These are phyloP conservation scores for Papiliotrema flavescens DNA, from an alignment of 1,284 basidiomycete species.

Conservation along the genomic window DNA sequence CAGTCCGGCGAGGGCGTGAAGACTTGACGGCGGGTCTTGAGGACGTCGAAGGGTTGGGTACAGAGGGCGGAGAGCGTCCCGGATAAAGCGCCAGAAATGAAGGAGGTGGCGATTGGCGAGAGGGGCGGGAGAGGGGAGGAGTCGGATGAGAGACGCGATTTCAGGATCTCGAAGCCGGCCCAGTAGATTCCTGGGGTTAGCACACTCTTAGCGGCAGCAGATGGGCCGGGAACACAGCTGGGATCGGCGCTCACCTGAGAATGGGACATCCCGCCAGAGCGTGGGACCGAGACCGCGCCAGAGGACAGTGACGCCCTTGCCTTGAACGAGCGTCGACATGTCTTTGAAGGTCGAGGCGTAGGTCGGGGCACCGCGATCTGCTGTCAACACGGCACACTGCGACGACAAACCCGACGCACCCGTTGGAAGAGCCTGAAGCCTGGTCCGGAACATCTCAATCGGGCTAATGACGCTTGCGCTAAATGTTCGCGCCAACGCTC, in stretches of 20 bases:
- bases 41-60: slow-evolving; percentile 93
- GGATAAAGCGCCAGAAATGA: slow-evolving; percentile 43
- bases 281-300: slow-evolving; percentile 91
- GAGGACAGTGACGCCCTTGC: slow-evolving; percentile 66
- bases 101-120: slow-evolving; percentile 39
- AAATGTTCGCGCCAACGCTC: slow-evolving; percentile 73
- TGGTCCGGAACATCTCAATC: slow-evolving; percentile 88
- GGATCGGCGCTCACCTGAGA: slow-evolving; percentile 62
- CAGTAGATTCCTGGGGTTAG: slow-evolving; percentile 44
- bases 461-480: slow-evolving; percentile 82
- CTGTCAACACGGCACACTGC: slow-evolving; percentile 4
- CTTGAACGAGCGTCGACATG: slow-evolving; percentile 54
- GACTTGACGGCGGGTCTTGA: slow-evolving; percentile 87
- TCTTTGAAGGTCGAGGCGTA: slow-evolving; percentile 51
- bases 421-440: slow-evolving; percentile 75
- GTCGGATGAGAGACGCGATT: slow-evolving; percentile 36
- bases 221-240: too few species aligned
- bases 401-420: slow-evolving; percentile 29
- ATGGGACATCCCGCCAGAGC: slow-evolving; percentile 95
- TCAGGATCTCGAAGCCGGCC: slow-evolving; percentile 47
- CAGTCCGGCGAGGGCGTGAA: slow-evolving; percentile 59
- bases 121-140: slow-evolving; percentile 25
- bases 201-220: too few species aligned
- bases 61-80: slow-evolving; percentile 69
- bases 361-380: slow-evolving; percentile 61